Base-by-base conservation (phyloP, 1,284 basidiomycete species). In the Polyporus tsugae region DNA sequence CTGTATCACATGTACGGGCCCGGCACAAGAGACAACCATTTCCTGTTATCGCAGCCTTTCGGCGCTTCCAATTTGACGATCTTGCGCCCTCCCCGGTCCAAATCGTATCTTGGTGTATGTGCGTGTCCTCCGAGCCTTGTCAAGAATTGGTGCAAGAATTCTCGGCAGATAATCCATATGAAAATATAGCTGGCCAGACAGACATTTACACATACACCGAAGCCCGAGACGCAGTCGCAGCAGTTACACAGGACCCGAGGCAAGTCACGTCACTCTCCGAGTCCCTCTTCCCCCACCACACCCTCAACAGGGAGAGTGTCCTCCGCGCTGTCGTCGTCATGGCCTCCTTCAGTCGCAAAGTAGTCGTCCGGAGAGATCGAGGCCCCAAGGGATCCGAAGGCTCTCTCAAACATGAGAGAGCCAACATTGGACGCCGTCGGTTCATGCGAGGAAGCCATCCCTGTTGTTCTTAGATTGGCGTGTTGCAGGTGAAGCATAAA, bases 1-100 rank as follows among this genome's bases (percentile, higher is more conserved):
- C 64, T 63, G 55, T 62, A 70, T 75, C 74, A 72, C 83, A 94
- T 49, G 46, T 22, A 49, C 6, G n/a, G 17, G 17, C 15, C 13
- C 15, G 41, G 41, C 41, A 17, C 15, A 15, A 42, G 15, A 42
- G 17, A 42, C 4, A 2, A 0, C 22, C n/a, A 46, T 49, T 49
- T 49, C 46, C 46, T 19, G 11, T 49, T 25, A 25, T 49, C 46
- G 9, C 22, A 25, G 2, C 22, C 22, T 25, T 25, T 10, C 22
- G 46, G 46, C 46, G 46, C 44, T 22, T 46, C 17, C 7, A 41
- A 41, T 41, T 41, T 29, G 29, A 29, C 29, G 29, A 29, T 29
- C 29, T 29, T 29, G 29, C 1, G 29, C 29, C 29, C 29, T 29
- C 29, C 29, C 29, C 29, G 2, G 29, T 29, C 29, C 29, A 2